Evolutionary conservation across 495 filamentous ascomycete species (phyloP), one percentile per base, ranked within the genome.

Genomic region (Trichodelitschia bisporula): DNA sequence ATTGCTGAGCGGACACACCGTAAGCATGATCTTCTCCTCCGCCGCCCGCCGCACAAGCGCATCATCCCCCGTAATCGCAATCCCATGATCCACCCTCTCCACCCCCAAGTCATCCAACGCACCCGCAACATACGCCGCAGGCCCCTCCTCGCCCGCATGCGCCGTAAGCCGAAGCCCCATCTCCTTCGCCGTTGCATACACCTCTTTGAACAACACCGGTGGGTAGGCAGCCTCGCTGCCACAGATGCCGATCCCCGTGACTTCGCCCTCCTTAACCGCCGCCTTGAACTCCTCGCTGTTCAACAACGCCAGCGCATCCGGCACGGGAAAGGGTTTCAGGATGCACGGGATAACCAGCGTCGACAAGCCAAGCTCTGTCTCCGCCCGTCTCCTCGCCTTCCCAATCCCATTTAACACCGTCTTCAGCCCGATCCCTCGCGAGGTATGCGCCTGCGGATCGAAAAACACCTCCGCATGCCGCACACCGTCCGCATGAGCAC

Each of bases 401-500:
- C 44, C 46, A 39, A 76, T 66, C 1, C 72, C 73, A 2, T 35
- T 35, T 0, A 79, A 51, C 15, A 79, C 56, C 4, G 64, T 69
- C 1, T 50, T 35, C 39, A 71, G 69, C 9, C 53, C n/a, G 5
- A 84, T 46, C 10, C 66, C 66, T 15, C 74, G 60, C n/a, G 45
- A 42, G 10, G 59, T 55, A 44, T 84, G 75, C 3, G 71, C 71
- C 39, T 82, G 73, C 4, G 75, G 74, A 44, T 80, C 75, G 51
- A 79, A 80, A 51, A 77, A 80, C 30, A 78, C 61, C 40, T 84
- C 77, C 2, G 72, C 72, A 36, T 82, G 75, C 20, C 64, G 56
- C 4, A 79, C 71, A 30, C 65, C 66, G 38, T 75, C 66, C 0
- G 51, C 42, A 31, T 69, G 57, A 1, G 72, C 75, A 29, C 57